These are phyloP conservation scores for Chlorencoelia australis DNA, from an alignment of 2,329 filamentous ascomycete species.

Conservation along the genomic window DNA sequence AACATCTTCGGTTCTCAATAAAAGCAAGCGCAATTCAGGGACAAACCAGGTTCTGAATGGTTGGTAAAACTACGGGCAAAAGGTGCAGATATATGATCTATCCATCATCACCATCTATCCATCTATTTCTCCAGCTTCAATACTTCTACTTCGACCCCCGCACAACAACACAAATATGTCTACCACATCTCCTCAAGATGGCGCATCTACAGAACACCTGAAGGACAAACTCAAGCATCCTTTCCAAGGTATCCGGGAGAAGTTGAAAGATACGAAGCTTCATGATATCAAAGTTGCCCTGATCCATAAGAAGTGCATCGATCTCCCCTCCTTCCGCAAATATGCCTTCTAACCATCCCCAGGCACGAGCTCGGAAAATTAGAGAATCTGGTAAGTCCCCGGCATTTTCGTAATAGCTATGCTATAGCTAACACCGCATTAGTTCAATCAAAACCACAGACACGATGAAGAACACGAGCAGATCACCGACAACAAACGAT, in stretches of 20 bases:
- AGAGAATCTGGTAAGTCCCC: conserved; percentile 44
- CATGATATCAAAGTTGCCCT: conserved; percentile 47
- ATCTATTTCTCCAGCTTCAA: no score
- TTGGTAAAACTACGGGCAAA: no score
- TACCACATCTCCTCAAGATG: conserved; percentile 19
- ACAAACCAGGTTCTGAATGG: no score
- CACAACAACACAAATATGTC: conserved; percentile 14
- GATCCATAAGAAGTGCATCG: conserved; percentile 46
- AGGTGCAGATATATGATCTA: no score
- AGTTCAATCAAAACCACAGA: conserved; percentile 76
- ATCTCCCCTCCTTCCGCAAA: not conserved
- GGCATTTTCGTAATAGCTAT: not conserved
- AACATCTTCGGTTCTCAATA: no score
- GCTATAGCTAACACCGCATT: not conserved
- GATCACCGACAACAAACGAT: conserved; percentile 70
- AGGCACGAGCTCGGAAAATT: conserved; percentile 53
- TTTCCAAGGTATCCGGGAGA: conserved; percentile 38
- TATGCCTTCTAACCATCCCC: not conserved
- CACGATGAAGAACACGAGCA: conserved; percentile 92
- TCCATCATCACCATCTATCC: no score
- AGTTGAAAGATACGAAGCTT: conserved; percentile 42
- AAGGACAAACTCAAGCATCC: conserved; percentile 40
- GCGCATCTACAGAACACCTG: conserved; percentile 19
- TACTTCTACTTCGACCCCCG: no score
- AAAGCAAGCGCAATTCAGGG: no score